These are phyloP conservation scores for Hemileia vastatrix DNA, from an alignment of 1,284 basidiomycete genomes.

Conservation along the genomic window DNA sequence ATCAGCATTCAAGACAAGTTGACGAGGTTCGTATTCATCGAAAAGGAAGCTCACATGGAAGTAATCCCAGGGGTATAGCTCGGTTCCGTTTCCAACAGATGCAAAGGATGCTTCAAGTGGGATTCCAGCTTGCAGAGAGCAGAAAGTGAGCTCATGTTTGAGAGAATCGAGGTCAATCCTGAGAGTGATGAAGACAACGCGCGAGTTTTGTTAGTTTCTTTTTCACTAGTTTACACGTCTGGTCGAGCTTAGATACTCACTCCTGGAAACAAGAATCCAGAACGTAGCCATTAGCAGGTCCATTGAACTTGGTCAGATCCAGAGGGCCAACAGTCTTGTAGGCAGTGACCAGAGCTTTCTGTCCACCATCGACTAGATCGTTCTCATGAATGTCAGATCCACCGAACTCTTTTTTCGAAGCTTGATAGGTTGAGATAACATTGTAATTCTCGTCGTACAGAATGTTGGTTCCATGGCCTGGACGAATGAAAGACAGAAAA, in stretches of 20 bases:
- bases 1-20: too few species aligned
- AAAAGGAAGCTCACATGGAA: not conserved
- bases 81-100: not conserved
- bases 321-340: not conserved
- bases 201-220: too few species aligned
- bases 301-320: not conserved
- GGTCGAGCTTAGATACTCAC: not conserved
- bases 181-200: too few species aligned
- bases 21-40: not conserved
- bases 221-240: not conserved
- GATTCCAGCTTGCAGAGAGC: not conserved
- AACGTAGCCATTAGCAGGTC: not conserved
- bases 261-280: not conserved
- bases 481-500: not conserved
- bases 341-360: not conserved
- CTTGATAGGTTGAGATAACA: not conserved
- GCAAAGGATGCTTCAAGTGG: not conserved
- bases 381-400: not conserved
- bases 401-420: not conserved
- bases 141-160: not conserved
- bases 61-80: not conserved
- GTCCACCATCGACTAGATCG: not conserved
- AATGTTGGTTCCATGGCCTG: not conserved
- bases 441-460: not conserved
- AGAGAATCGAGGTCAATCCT: too few species aligned